Evolutionary conservation across 2,329 filamentous ascomycete genomes (phyloP).

Genomic region (Elsinoe arachidis): DNA sequence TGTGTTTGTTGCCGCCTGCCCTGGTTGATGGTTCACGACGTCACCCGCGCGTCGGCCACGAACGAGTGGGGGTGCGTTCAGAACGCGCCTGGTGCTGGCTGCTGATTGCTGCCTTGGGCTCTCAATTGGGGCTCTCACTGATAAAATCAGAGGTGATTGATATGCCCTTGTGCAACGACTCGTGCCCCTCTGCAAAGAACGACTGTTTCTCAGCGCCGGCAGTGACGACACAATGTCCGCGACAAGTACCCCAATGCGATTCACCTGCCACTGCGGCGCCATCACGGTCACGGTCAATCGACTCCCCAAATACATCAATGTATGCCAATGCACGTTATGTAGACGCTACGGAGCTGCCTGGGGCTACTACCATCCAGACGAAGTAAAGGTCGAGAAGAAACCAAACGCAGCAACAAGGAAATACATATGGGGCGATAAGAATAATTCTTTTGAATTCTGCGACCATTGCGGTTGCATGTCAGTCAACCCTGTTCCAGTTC

Average conservation of each 20-base stretch:
- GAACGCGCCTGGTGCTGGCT: no score
- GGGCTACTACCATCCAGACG: slow-evolving; percentile 24
- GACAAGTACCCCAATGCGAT: neutral
- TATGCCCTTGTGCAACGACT: no score
- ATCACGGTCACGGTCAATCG: slow-evolving; percentile 23
- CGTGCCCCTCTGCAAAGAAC: no score
- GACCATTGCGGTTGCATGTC: slow-evolving; percentile 18
- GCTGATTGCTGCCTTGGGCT: no score
- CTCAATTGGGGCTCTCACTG: no score
- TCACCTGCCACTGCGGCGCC: slow-evolving; percentile 25
- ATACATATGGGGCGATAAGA: slow-evolving; percentile 17
- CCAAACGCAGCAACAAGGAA: slow-evolving; percentile 12
- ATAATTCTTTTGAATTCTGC: slow-evolving; percentile 17
- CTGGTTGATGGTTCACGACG: slow-evolving; percentile 4
- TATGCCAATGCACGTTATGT: slow-evolving; percentile 26
- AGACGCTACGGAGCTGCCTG: slow-evolving; percentile 26
- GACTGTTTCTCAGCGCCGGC: no score
- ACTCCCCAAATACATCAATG: slow-evolving; percentile 19
- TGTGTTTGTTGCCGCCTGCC: slow-evolving; percentile 2
- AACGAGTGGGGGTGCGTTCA: neutral
- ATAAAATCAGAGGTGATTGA: no score
- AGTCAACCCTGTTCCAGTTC: neutral
- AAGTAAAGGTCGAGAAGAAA: slow-evolving; percentile 16
- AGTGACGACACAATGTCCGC: neutral
- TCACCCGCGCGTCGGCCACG: neutral